These are phyloP conservation scores for Termitomyces sp. DNA, from an alignment of 1,284 basidiomycete species.

Conservation along the genomic window DNA sequence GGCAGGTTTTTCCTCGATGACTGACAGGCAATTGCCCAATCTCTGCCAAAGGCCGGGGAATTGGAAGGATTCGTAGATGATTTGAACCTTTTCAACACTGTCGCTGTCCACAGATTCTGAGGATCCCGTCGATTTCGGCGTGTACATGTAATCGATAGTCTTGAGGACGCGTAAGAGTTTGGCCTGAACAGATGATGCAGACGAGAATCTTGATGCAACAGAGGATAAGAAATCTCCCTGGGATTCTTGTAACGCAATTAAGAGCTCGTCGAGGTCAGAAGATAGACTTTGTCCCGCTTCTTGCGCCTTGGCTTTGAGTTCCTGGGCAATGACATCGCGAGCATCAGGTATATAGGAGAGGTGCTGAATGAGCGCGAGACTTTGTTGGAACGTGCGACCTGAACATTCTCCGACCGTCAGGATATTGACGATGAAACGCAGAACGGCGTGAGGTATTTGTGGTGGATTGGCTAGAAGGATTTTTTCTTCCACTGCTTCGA, in stretches of 20 bases:
- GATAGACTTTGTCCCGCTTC: constrained; percentile 76
- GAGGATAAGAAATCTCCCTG: constrained; percentile 57
- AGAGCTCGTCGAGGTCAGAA: constrained; percentile 74
- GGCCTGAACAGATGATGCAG: constrained; percentile 88
- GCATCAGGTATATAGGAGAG: constrained; percentile 83
- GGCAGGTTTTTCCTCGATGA: constrained; percentile 76
- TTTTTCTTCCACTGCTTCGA: constrained; percentile 55
- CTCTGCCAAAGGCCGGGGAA: constrained; percentile 84
- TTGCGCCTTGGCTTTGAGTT: constrained; percentile 80
- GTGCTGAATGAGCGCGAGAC: constrained; percentile 84
- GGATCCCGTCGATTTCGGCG: constrained; percentile 51
- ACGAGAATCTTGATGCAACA: constrained; percentile 83
- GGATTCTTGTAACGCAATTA: constrained; percentile 52
- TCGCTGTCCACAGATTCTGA: constrained; percentile 38
- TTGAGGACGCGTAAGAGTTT: constrained; percentile 90
- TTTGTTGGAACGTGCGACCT: constrained; percentile 90
- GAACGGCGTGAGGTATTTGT: constrained; percentile 73
- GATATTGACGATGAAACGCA: constrained; percentile 90
- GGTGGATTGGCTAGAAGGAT: constrained; percentile 69
- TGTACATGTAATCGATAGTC: constrained; percentile 94
- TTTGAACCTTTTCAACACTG: constrained; percentile 76
- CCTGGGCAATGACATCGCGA: constrained; percentile 81
- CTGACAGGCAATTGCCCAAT: constrained; percentile 78
- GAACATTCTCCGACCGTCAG: constrained; percentile 92
- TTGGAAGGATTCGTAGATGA: constrained; percentile 84